Evolutionary conservation across 805 yeast genomes (phyloP).

Genomic region (Tetrapisispora iriomotensis): DNA sequence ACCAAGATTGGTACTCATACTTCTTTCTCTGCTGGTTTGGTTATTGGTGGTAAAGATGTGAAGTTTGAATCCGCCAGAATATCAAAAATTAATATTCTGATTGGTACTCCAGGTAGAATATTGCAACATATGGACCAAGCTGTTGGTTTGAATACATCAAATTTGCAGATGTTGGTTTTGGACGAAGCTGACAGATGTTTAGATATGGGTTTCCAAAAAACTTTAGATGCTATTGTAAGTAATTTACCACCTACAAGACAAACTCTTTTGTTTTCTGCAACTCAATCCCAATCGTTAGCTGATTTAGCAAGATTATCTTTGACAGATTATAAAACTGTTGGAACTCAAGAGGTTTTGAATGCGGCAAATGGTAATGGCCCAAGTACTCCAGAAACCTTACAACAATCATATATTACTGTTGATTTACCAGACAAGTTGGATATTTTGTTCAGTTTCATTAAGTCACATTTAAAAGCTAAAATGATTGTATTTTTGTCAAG

Average conservation of each 20-base stretch:
- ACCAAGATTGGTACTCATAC: constrained; percentile 70
- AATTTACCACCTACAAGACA: constrained; percentile 76
- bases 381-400: constrained; percentile 73
- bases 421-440: constrained; percentile 76
- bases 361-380: constrained; percentile 49
- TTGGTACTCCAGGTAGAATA: constrained; percentile 88
- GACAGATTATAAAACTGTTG: constrained; percentile 38
- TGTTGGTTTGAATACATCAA: constrained; percentile 63
- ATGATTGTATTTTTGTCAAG: constrained; percentile 78
- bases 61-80: constrained; percentile 73
- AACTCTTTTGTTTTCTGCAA: constrained; percentile 78
- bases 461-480: constrained; percentile 70
- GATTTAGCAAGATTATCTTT: constrained; percentile 68
- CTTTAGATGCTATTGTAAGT: constrained; percentile 68
- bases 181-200: constrained; percentile 91
- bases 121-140: constrained; percentile 89
- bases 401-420: constrained; percentile 70
- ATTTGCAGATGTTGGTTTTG: constrained; percentile 66
- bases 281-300: constrained; percentile 72
- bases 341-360: constrained; percentile 37
- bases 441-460: constrained; percentile 74
- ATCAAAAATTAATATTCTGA: constrained; percentile 65
- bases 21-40: constrained; percentile 77
- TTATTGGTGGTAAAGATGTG: constrained; percentile 89
- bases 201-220: constrained; percentile 86